Base-by-base conservation (phyloP, 1,284 basidiomycete genomes). In the Tilletia horrida region DNA sequence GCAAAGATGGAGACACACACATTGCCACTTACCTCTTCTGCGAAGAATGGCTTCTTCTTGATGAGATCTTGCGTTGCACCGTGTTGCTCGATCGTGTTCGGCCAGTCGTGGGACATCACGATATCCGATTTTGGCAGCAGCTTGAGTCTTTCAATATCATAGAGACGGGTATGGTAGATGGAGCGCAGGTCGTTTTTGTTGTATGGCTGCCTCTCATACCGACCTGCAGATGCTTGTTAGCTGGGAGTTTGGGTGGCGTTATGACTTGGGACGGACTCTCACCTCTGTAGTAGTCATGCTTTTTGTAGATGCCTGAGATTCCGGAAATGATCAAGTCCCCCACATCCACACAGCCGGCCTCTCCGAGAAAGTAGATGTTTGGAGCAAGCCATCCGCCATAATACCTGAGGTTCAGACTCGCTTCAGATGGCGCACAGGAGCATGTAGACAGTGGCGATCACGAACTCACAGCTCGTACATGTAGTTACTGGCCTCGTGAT, bases 71-170 rank as follows among this genome's bases (percentile, higher is more conserved):
- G 76, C 1, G 88, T 83, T 78, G 97, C 86, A 8, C 95, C 94
- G 73, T 92, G 86, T 23, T 88, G 87, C 68, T 90, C 91, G 71
- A 98, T 94, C 0, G 86, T 86, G 62, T 88, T 87, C 0, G 96
- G 96, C 96, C 95, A 98, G 83, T 98, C 95, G 81, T 98, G 96
- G 1, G 93, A 96, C 23, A 98, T 84, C 83, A 97, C 91, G 40
- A 97, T 86, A 48, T 89, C 85, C 0, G 88, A 55, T 81, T 67
- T 57, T 0, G 64, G 67, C 55, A 94, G 90, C 65, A 93, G 87
- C 40, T 90, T 90, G 7, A 97, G 84, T 67, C 90, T 88, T 42
- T 87, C 85, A 21, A 97, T 86, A 73, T 90, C 91, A 83, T 89
- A 97, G 81, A 92, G 88, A 47, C 96, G 88, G 43, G 91, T 89